A percentile compares a stretch with the other conserved stretches of the same genome.
Conservation (phyloP, 2,329 filamentous ascomycete species). For the Penicillium carneum region DNA sequence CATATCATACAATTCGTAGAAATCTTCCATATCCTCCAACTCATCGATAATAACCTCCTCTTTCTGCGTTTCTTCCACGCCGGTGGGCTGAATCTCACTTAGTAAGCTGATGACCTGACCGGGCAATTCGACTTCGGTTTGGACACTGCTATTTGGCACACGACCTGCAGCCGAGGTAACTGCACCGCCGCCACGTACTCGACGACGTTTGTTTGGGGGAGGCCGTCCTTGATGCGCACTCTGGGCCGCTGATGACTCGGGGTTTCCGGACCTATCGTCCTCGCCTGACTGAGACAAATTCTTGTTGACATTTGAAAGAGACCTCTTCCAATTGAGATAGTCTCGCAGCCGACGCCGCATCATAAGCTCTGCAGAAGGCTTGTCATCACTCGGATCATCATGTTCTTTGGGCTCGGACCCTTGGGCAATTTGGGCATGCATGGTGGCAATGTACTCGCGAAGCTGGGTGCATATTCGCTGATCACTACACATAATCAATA, state of each 20-base stretch:
- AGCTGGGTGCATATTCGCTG: slow-evolving; percentile 85
- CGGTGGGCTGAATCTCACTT: slow-evolving; percentile 81
- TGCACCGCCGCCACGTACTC: slow-evolving; percentile 79
- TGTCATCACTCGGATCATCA: slow-evolving; percentile 62
- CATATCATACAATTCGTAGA: slow-evolving; percentile 90
- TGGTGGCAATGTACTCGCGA: slow-evolving; percentile 87
- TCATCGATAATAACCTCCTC: slow-evolving; percentile 73
- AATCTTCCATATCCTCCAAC: slow-evolving; percentile 88
- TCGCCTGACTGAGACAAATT: slow-evolving; percentile 46
- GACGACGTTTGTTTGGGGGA: slow-evolving; percentile 83
- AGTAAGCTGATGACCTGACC: slow-evolving; percentile 82
- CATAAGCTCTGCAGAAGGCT: slow-evolving; percentile 81
- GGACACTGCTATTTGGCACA: slow-evolving; percentile 75
- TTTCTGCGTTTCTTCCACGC: slow-evolving; percentile 77
- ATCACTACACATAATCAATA: slow-evolving; percentile 94
- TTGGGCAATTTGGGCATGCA: slow-evolving; percentile 70
- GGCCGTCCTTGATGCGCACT: slow-evolving; percentile 64
- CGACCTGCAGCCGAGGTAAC: slow-evolving; percentile 66
- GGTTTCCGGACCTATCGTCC: slow-evolving; percentile 33
- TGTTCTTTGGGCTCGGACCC: slow-evolving; percentile 56
- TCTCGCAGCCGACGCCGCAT: slow-evolving; percentile 85
- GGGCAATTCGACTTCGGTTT: slow-evolving; percentile 78
- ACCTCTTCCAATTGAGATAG: slow-evolving; percentile 88
- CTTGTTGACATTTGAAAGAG: slow-evolving; percentile 81
- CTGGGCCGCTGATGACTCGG: slow-evolving; percentile 31